Evolutionary conservation across 2,329 filamentous ascomycete genomes (phyloP).

Genomic region (Venturia carpophila): DNA sequence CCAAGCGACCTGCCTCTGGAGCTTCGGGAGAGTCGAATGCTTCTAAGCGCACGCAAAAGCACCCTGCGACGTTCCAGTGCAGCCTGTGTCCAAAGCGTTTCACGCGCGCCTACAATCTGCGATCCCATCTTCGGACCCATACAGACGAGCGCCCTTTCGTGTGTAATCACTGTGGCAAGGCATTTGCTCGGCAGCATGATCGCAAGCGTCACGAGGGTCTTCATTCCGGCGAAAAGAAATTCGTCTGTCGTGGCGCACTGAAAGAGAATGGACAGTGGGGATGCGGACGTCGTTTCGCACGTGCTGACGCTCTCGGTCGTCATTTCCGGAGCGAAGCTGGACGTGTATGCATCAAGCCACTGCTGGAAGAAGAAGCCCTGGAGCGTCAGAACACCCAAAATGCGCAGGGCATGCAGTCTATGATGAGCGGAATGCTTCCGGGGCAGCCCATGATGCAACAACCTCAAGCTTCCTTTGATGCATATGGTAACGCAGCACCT

Average conservation of each 20-base stretch:
- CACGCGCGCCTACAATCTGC: conserved; percentile 90
- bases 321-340: conserved; percentile 96
- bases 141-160: conserved; percentile 97
- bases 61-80: conserved; percentile 95
- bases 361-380: conserved; percentile 88
- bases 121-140: conserved; percentile 90
- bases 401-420: conserved; percentile 4
- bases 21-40: conserved; percentile 23
- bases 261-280: conserved; percentile 82
- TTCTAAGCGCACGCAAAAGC: conserved; percentile 85
- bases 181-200: conserved; percentile 94
- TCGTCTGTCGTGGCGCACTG: conserved; percentile 88
- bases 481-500: conserved; percentile 6
- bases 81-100: conserved; percentile 90
- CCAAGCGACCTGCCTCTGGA: conserved; percentile 62
- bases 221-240: conserved; percentile 97
- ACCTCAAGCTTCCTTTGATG: conserved; percentile 29
- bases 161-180: conserved; percentile 93
- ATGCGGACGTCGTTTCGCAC: conserved; percentile 84
- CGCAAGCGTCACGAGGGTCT: conserved; percentile 94
- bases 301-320: conserved; percentile 85
- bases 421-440: conserved; percentile 22
- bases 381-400: conserved; percentile 40
- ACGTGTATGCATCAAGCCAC: conserved; percentile 91
- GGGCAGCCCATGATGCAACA: conserved; percentile 29